Conservation (phyloP, 495 filamentous ascomycete genomes). For the Hypoxylon subgilvum region DNA sequence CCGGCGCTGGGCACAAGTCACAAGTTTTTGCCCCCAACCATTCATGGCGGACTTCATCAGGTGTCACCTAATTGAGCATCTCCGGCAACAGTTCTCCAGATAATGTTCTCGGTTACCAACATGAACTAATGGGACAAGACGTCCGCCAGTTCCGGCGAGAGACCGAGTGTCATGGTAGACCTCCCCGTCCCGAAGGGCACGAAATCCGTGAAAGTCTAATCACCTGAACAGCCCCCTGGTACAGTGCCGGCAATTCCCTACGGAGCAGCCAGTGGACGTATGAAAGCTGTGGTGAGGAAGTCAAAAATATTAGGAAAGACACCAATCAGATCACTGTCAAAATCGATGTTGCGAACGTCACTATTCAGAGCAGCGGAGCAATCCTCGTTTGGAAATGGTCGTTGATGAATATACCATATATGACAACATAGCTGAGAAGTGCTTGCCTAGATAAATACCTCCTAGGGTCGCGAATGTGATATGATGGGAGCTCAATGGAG, state of each 20-base stretch:
- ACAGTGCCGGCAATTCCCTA: slow-evolving; percentile 40
- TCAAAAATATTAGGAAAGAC: slow-evolving; percentile 33
- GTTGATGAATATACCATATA: too few species aligned
- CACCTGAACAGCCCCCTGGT: slow-evolving; percentile 37
- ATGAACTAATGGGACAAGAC: slow-evolving; percentile 44
- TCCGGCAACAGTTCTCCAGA: slow-evolving; percentile 1
- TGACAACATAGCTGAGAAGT: too few species aligned
- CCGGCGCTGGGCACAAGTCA: slow-evolving; percentile 28
- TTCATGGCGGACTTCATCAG: slow-evolving; percentile 43
- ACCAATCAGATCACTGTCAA: slow-evolving; percentile 25
- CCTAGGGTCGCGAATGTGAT: too few species aligned
- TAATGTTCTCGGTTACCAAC: slow-evolving; percentile 38
- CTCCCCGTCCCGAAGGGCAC: slow-evolving; percentile 20
- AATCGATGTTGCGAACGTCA: slow-evolving; percentile 24
- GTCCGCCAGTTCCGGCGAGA: slow-evolving; percentile 14
- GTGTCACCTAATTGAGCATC: slow-evolving; percentile 30
- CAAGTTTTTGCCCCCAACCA: slow-evolving; percentile 44
- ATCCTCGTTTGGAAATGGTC: slow-evolving; percentile 32
- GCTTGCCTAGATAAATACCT: too few species aligned
- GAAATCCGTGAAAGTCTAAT: slow-evolving; percentile 22
- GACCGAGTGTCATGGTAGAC: slow-evolving; percentile 26
- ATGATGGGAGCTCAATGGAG: too few species aligned
- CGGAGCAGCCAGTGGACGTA: slow-evolving; percentile 43
- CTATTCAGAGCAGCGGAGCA: slow-evolving; percentile 34
- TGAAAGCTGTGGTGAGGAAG: slow-evolving; percentile 35